Evolutionary conservation across 2,329 filamentous ascomycete species (phyloP).

Genomic region (Calonectria pauciramosa): DNA sequence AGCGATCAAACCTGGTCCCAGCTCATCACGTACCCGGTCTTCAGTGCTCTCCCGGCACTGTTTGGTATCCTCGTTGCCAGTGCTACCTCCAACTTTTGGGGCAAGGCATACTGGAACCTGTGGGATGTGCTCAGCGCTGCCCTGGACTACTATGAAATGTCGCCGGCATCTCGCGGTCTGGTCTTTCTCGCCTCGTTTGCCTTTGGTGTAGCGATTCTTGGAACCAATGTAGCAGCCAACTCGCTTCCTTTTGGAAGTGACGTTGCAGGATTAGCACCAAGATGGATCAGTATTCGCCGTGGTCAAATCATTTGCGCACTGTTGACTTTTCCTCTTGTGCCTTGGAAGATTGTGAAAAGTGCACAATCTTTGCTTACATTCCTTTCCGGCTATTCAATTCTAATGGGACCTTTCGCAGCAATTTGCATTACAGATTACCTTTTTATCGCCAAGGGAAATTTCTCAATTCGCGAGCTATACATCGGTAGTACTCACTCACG

Average conservation of each 20-base stretch:
- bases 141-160: neutral
- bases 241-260: conserved; percentile 52
- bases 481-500: neutral
- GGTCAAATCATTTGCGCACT: conserved; percentile 50
- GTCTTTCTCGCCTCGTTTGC: conserved; percentile 37
- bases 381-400: conserved; percentile 45
- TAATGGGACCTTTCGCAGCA: conserved; percentile 44
- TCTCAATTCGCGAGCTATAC: neutral
- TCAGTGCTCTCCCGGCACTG: neutral
- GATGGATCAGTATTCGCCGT: conserved; percentile 49
- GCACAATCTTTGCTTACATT: conserved; percentile 43
- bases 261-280: conserved; percentile 49
- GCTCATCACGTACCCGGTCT: neutral
- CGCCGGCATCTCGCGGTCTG: neutral
- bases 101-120: neutral
- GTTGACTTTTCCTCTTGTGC: conserved; percentile 47
- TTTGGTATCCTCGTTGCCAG: neutral
- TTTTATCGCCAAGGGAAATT: neutral
- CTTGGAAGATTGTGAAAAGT: conserved; percentile 49
- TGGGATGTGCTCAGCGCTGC: neutral
- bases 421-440: conserved; percentile 45
- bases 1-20: neutral
- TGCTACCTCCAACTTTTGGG: neutral
- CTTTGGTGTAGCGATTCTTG: conserved; percentile 41
- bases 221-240: conserved; percentile 47